A percentile compares a stretch with the other conserved stretches of the same genome.
phyloP scores from a whole-genome alignment of 305 asterid species.

The Fraxinus velutina region DNA sequence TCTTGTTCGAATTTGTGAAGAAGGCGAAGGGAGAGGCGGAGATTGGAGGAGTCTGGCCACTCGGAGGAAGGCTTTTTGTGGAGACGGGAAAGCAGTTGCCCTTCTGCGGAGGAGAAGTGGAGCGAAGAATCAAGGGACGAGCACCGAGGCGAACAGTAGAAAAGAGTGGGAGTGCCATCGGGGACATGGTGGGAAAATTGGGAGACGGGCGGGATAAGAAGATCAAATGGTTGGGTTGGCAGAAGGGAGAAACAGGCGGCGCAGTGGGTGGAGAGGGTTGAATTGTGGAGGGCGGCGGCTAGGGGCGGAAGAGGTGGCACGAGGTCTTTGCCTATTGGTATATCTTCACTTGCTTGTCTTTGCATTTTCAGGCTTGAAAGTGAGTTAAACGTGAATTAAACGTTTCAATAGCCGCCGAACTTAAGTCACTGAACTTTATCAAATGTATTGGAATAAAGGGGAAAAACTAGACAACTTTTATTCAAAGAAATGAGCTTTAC shows the following conservation, averaged over 20 bases:
- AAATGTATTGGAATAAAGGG: no score
- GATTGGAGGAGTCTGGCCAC: conserved; percentile 46
- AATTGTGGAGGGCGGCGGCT: conserved; percentile 57
- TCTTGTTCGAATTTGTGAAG: conserved; percentile 25
- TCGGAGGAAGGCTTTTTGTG: conserved; percentile 29
- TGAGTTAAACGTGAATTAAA: background rate
- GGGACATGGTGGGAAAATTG: conserved; percentile 16
- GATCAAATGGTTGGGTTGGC: conserved; percentile 29
- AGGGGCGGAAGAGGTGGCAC: conserved; percentile 61
- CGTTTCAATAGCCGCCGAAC: background rate
- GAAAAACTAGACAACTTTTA: no score
- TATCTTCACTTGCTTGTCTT: conserved; percentile 50
- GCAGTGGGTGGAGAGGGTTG: conserved; percentile 54
- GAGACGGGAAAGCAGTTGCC: conserved; percentile 33
- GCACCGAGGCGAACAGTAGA: conserved; percentile 67
- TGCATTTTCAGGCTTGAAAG: conserved; percentile 37
- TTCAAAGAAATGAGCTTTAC: no score
- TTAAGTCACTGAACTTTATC: no score
- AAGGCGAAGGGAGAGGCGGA: conserved; percentile 78
- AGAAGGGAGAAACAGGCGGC: conserved; percentile 64
- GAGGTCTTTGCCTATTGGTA: conserved; percentile 48
- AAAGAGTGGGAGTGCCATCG: conserved; percentile 23
- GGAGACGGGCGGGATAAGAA: conserved; percentile 16
- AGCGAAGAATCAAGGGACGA: conserved; percentile 50
- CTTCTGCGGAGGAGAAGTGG: conserved; percentile 54